Evolutionary conservation across 2,329 filamentous ascomycete species (phyloP).

Genomic region (Plenodomus lindquistii): DNA sequence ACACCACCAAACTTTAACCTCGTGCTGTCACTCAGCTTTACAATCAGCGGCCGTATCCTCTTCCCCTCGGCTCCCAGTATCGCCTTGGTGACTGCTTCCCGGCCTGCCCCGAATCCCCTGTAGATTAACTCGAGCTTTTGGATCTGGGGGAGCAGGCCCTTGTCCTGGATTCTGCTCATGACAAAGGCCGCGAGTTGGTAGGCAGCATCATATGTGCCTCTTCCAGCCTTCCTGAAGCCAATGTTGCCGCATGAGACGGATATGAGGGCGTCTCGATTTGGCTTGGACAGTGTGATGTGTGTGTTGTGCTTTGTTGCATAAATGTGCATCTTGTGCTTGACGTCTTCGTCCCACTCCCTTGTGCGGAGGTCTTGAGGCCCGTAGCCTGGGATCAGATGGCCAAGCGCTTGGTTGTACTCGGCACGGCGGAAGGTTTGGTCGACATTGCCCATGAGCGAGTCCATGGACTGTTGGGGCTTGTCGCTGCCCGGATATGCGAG

Average conservation of each 20-base stretch:
- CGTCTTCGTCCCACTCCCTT: constrained; percentile 43
- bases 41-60: constrained; percentile 72
- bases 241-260: constrained; percentile 83
- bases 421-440: constrained; percentile 19
- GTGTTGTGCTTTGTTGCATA: constrained; percentile 92
- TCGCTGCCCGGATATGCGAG: constrained; percentile 12
- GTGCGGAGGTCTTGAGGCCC: constrained; percentile 13
- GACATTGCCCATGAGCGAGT: constrained; percentile 20
- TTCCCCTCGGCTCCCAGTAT: constrained; percentile 84
- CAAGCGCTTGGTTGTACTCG: constrained; percentile 11
- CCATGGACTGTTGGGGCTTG: constrained; percentile 12
- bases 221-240: constrained; percentile 82
- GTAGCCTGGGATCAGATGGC: constrained; percentile 24
- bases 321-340: constrained; percentile 85
- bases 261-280: constrained; percentile 77
- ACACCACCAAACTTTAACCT: constrained; percentile 95
- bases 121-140: constrained; percentile 76
- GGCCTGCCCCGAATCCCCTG: constrained; percentile 81
- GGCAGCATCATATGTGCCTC: constrained; percentile 85
- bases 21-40: constrained; percentile 81
- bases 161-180: constrained; percentile 81
- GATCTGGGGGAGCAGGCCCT: constrained; percentile 76
- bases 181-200: constrained; percentile 88
- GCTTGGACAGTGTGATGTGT: constrained; percentile 85
- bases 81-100: constrained; percentile 89